Conservation (phyloP, 306 rosid species). For the Calophaca sinica region DNA sequence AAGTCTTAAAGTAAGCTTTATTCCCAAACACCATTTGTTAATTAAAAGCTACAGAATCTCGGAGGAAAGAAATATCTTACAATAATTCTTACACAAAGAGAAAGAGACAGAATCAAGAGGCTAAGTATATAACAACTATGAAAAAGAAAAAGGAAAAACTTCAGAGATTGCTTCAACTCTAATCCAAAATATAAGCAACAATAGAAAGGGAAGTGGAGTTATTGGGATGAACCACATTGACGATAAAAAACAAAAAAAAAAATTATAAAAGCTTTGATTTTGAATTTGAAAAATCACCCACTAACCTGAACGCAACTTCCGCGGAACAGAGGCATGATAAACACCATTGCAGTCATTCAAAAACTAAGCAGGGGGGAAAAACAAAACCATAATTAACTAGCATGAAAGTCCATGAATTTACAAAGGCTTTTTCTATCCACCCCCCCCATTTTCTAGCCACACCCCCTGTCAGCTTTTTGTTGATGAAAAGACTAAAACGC, state of each 20-base stretch:
- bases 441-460: too few relatives aligned
- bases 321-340: conserved; percentile 72
- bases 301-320: conserved; percentile 86
- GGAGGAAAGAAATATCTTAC: conserved; percentile 16
- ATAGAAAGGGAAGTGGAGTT: conserved; percentile 3
- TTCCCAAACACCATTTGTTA: conserved; percentile 28
- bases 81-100: conserved; percentile 22
- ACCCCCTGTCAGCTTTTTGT: too few relatives aligned
- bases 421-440: too few relatives aligned
- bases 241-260: neutral
- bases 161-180: conserved; percentile 53
- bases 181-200: conserved; percentile 47
- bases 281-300: neutral
- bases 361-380: conserved; percentile 34
- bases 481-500: too few relatives aligned
- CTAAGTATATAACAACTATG: conserved; percentile 19
- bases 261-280: neutral
- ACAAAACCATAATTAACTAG: neutral
- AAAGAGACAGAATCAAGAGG: conserved; percentile 42
- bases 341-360: conserved; percentile 63
- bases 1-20: neutral
- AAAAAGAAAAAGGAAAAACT: conserved; percentile 49
- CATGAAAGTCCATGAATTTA: neutral
- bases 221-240: too few relatives aligned
- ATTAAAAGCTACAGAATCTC: conserved; percentile 37